phyloP scores from a whole-genome alignment of 176 grass and related monocot species.

The Melocanna baccifera region DNA sequence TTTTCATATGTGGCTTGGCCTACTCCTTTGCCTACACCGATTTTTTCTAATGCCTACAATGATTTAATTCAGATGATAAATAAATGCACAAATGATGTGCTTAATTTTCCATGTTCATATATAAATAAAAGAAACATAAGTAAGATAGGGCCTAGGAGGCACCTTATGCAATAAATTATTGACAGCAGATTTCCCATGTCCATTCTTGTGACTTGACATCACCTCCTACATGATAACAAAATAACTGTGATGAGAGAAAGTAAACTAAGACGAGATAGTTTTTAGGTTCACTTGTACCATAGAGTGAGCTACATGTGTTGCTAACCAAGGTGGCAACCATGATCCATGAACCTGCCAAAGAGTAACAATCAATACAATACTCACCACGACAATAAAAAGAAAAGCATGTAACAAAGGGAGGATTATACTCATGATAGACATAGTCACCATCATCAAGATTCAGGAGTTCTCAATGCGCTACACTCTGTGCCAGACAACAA shows the following conservation, averaged over 20 bases:
- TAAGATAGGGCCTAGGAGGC: not conserved
- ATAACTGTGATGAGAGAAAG: slow-evolving; percentile 13
- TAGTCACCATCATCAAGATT: not conserved
- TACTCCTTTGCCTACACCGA: slow-evolving; percentile 60
- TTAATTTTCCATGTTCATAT: slow-evolving; percentile 24
- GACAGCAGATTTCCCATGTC: slow-evolving; percentile 62
- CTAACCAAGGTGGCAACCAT: slow-evolving; percentile 95
- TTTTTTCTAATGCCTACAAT: slow-evolving; percentile 78
- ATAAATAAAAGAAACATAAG: slow-evolving; percentile 10
- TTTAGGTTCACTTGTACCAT: slow-evolving; percentile 43
- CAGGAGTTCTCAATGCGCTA: not conserved
- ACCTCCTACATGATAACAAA: slow-evolving; percentile 49
- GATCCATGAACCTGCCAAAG: slow-evolving; percentile 61
- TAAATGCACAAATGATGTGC: not conserved
- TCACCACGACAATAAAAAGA: not conserved
- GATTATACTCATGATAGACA: not conserved
- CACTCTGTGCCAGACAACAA: not conserved
- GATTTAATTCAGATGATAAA: slow-evolving; percentile 9
- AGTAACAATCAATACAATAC: slow-evolving; percentile 9
- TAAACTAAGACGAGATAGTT: slow-evolving; percentile 21
- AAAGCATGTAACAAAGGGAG: slow-evolving; percentile 4
- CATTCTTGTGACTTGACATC: slow-evolving; percentile 63
- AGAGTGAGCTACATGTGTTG: slow-evolving; percentile 34
- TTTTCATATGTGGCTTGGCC: slow-evolving; percentile 66
- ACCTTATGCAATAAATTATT: slow-evolving; percentile 71